These are phyloP conservation scores for Ophiostoma himal-ulmi DNA, from an alignment of 2,329 filamentous ascomycete species.

Conservation along the genomic window DNA sequence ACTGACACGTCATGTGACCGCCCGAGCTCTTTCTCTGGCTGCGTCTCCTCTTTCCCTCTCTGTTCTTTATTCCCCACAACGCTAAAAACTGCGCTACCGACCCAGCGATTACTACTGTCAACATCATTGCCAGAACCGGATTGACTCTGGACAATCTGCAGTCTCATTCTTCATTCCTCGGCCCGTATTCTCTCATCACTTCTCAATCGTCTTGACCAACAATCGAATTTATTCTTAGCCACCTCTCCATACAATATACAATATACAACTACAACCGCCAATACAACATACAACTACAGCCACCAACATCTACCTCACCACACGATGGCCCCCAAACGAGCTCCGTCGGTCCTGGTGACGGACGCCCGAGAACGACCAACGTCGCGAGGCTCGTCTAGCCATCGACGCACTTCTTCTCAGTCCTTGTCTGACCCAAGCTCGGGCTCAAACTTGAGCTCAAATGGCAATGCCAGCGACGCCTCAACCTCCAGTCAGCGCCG, in stretches of 20 bases:
- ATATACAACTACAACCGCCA: background rate
- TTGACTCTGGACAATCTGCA: background rate
- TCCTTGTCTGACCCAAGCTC: background rate
- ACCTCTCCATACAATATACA: background rate
- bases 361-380: constrained; percentile 48
- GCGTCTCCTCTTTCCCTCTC: background rate
- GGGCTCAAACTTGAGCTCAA: background rate
- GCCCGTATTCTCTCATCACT: background rate
- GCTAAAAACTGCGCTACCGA: background rate
- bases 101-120: background rate
- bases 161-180: background rate
- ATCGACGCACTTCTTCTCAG: constrained; percentile 9
- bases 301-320: background rate
- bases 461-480: background rate
- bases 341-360: constrained; percentile 58
- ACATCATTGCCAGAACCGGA: background rate
- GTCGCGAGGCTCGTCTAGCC: constrained; percentile 27
- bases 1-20: too few species aligned
- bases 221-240: background rate
- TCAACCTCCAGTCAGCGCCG: constrained; percentile 22
- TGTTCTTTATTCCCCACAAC: background rate
- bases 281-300: background rate
- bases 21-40: background rate
- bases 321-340: constrained; percentile 43
- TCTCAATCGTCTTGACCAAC: background rate